Evolutionary conservation across 2,329 filamentous ascomycete genomes (phyloP).

Genomic region (Catunica adiposa): DNA sequence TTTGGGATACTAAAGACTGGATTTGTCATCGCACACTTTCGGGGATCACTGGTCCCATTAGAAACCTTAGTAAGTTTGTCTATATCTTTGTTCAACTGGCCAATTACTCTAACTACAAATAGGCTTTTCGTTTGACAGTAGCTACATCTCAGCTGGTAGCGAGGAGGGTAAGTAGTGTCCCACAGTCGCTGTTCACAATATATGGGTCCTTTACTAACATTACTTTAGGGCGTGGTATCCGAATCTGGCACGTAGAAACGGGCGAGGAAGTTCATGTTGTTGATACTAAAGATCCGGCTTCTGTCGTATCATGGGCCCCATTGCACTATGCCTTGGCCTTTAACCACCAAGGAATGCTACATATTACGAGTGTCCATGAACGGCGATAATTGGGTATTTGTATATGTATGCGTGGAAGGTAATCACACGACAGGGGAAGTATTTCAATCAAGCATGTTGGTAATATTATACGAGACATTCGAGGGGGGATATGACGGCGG

Average conservation of each 20-base stretch:
- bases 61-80: slow-evolving; percentile 42
- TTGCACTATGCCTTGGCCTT: slow-evolving; percentile 59
- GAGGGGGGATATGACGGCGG: background rate
- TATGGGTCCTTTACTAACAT: background rate
- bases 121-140: slow-evolving; percentile 67
- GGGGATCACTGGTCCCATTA: slow-evolving; percentile 51
- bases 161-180: slow-evolving; percentile 41
- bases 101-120: background rate
- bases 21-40: slow-evolving; percentile 56
- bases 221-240: slow-evolving; percentile 27
- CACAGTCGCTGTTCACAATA: background rate
- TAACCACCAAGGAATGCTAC: slow-evolving; percentile 49
- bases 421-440: background rate
- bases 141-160: slow-evolving; percentile 56
- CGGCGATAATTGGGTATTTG: background rate
- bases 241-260: slow-evolving; percentile 56
- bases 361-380: slow-evolving; percentile 34
- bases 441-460: background rate
- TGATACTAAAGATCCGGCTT: slow-evolving; percentile 47
- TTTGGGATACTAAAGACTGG: slow-evolving; percentile 69
- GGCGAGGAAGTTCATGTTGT: slow-evolving; percentile 57
- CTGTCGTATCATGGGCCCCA: slow-evolving; percentile 61
- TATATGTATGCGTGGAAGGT: background rate
- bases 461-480: background rate
- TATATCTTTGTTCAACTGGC: background rate